Evolutionary conservation across 257 asterid genomes (phyloP).

Genomic region (Nicotiana noctiflora): DNA sequence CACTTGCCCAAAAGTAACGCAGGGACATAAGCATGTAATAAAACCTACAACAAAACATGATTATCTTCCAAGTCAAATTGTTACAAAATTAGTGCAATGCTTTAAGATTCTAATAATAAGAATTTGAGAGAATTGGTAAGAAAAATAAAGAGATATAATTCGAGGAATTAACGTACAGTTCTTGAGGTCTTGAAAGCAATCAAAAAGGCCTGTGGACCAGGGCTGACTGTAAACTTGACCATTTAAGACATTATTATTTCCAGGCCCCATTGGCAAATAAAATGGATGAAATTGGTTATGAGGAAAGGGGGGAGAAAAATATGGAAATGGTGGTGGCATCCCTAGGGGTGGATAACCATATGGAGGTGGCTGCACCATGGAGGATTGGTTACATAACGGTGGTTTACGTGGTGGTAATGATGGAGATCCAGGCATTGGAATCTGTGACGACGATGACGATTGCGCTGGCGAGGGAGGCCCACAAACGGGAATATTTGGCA

Average conservation of each 20-base stretch:
- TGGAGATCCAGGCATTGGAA: not conserved
- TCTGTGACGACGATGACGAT: not conserved
- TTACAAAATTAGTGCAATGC: not conserved
- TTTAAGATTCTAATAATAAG: not conserved
- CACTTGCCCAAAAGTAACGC: conserved; percentile 22
- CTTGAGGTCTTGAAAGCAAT: conserved; percentile 17
- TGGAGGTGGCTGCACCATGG: not conserved
- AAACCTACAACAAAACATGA: conserved; percentile 12
- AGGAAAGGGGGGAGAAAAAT: not conserved
- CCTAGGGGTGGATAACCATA: not conserved
- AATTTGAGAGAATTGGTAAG: no score
- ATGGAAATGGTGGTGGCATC: conserved; percentile 8
- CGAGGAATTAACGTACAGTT: conserved; percentile 14
- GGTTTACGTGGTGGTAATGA: not conserved
- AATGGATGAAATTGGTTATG: not conserved
- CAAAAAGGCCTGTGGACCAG: conserved; percentile 18
- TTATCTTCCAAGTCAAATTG: not conserved
- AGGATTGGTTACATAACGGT: not conserved
- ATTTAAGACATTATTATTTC: not conserved
- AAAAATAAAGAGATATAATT: not conserved
- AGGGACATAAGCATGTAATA: conserved; percentile 18
- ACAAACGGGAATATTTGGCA: not conserved
- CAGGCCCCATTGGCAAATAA: not conserved
- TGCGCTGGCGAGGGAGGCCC: not conserved
- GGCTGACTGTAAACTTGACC: not conserved